phyloP scores from a whole-genome alignment of 2,329 filamentous ascomycete species.

The Cercospora citrullina region DNA sequence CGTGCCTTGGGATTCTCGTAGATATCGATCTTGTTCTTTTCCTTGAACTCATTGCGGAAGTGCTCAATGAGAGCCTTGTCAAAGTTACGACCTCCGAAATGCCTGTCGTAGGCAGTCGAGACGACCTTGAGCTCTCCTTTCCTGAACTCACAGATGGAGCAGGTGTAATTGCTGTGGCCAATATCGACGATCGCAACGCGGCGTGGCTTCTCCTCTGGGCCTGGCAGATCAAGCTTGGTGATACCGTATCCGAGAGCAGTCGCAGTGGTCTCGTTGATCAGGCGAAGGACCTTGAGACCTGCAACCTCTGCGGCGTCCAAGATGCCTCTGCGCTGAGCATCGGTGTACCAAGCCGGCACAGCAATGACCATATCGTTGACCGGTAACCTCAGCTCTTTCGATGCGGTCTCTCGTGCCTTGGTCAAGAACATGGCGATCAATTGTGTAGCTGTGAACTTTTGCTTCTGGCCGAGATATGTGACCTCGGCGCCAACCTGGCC shows the following conservation, averaged over 20 bases:
- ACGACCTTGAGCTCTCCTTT: slow-evolving; percentile 96
- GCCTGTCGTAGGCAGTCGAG: slow-evolving; percentile 86
- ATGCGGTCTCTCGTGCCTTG: slow-evolving; percentile 88
- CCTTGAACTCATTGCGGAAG: slow-evolving; percentile 92
- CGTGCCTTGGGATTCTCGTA: slow-evolving; percentile 84
- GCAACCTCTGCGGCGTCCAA: slow-evolving; percentile 92
- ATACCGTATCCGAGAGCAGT: slow-evolving; percentile 96
- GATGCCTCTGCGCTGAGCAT: slow-evolving; percentile 83
- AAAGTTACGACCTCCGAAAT: slow-evolving; percentile 96
- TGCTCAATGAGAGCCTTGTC: slow-evolving; percentile 94
- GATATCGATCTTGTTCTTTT: slow-evolving; percentile 97
- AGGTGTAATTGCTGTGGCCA: slow-evolving; percentile 94
- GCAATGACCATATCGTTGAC: slow-evolving; percentile 93
- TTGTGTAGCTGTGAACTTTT: slow-evolving; percentile 92
- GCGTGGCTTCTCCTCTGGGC: slow-evolving; percentile 84
- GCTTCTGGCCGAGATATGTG: slow-evolving; percentile 88
- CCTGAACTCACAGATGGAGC: slow-evolving; percentile 90
- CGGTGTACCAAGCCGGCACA: slow-evolving; percentile 95
- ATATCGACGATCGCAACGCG: slow-evolving; percentile 92
- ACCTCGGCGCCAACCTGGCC: slow-evolving; percentile 96
- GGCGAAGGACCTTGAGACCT: slow-evolving; percentile 83
- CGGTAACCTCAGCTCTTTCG: slow-evolving; percentile 82
- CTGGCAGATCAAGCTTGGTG: slow-evolving; percentile 91
- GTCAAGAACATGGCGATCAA: slow-evolving; percentile 92
- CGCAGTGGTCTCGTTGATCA: slow-evolving; percentile 98